Evolutionary conservation across 2,329 filamentous ascomycete genomes (phyloP).

Genomic region (Sphaerulina vaccinii): DNA sequence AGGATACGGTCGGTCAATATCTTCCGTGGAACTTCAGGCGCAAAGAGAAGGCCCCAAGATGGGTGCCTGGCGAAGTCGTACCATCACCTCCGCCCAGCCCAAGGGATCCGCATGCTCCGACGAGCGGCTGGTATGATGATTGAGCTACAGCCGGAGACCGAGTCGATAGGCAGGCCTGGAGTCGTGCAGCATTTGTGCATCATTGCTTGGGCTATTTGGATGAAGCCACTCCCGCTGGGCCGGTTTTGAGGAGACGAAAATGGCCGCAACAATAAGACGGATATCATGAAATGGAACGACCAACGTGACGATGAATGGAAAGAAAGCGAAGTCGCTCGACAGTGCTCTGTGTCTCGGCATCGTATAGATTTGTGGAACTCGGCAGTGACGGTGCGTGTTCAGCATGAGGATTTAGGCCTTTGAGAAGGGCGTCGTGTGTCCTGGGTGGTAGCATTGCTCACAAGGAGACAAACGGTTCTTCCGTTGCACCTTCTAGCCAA

Average conservation of each 20-base stretch:
- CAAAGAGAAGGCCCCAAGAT: too few relatives aligned
- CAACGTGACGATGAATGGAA: conserved; percentile 19
- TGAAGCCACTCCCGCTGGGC: not conserved
- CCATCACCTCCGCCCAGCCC: conserved; percentile 8
- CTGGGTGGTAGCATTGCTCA: too few relatives aligned
- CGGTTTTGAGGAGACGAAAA: not conserved
- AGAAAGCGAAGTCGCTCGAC: conserved; percentile 4
- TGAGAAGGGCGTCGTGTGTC: too few relatives aligned
- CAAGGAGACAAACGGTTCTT: too few relatives aligned
- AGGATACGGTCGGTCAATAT: too few relatives aligned
- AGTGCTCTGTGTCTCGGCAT: not conserved
- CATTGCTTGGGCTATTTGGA: conserved; percentile 6
- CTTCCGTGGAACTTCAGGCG: conserved; percentile 1
- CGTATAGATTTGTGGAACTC: not conserved
- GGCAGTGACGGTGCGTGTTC: not conserved
- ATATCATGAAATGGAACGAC: conserved; percentile 8
- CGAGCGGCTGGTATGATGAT: conserved; percentile 16
- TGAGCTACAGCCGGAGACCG: not conserved
- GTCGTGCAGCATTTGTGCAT: not conserved
- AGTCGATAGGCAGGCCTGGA: not conserved
- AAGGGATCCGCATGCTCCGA: too few relatives aligned
- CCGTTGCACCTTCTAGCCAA: too few relatives aligned
- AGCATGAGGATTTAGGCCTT: too few relatives aligned
- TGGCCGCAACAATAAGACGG: conserved; percentile 4
- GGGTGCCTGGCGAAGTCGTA: conserved; percentile 6